Conservation (phyloP, 2,329 filamentous ascomycete species). For the Sporothrix inflata region DNA sequence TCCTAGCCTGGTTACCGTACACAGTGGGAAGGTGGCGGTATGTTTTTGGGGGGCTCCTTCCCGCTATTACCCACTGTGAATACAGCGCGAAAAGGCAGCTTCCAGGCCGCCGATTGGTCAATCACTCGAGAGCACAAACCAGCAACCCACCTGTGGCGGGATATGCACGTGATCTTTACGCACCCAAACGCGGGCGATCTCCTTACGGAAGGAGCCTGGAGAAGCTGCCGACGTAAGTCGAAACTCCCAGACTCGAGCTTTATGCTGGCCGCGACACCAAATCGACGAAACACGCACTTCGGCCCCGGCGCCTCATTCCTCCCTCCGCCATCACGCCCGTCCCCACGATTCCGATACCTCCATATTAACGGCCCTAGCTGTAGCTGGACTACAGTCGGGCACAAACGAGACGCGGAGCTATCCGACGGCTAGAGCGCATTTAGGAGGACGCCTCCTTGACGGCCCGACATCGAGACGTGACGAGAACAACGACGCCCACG, state of each 20-base stretch:
- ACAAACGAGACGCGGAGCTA: background rate
- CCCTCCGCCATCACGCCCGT: background rate
- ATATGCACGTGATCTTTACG: slow-evolving; percentile 21
- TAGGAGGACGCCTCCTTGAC: background rate
- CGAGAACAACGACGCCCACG: slow-evolving; percentile 4
- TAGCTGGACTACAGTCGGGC: slow-evolving; percentile 25
- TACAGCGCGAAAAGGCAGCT: background rate
- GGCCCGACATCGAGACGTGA: background rate
- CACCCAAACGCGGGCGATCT: slow-evolving; percentile 6
- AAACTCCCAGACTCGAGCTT: slow-evolving; percentile 15
- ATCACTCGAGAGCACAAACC: slow-evolving; percentile 1
- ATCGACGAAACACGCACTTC: background rate
- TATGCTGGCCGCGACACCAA: slow-evolving; percentile 11
- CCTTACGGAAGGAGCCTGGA: slow-evolving; percentile 4
- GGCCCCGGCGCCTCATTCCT: background rate
- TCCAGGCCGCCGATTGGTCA: slow-evolving; percentile 28
- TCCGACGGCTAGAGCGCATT: background rate
- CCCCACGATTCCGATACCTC: background rate
- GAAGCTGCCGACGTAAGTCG: slow-evolving; percentile 20
- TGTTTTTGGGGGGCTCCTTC: background rate
- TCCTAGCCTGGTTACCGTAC: slow-evolving; percentile 22
- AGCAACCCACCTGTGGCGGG: background rate
- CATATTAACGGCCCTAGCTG: background rate
- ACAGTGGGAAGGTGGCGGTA: slow-evolving; percentile 12
- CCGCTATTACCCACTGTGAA: slow-evolving; percentile 13